Percentiles rank a stretch among this genome's conserved stretches.
These are phyloP conservation scores for Rhodotorula graminis DNA, from an alignment of 768 basidiomycete genomes.

Conservation along the genomic window DNA sequence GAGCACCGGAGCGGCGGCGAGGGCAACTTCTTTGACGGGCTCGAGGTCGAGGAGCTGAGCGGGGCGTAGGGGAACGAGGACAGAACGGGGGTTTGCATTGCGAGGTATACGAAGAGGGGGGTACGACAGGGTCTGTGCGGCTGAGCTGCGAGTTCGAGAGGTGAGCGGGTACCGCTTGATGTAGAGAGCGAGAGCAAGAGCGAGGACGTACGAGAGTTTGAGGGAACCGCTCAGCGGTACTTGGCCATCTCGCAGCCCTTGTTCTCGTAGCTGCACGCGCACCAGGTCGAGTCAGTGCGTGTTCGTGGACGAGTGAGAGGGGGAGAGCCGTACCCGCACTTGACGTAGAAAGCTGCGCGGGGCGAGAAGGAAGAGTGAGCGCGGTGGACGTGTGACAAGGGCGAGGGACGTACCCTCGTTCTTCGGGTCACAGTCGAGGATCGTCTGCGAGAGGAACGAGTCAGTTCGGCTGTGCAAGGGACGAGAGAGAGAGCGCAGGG, in stretches of 20 bases:
- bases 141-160: background rate
- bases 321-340: constrained; percentile 65
- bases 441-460: constrained; percentile 55
- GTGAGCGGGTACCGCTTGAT: background rate
- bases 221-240: constrained; percentile 29
- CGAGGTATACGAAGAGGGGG: background rate
- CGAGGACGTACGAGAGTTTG: background rate
- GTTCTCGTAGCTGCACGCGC: constrained; percentile 53
- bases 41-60: constrained; percentile 16
- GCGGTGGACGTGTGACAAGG: background rate
- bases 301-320: background rate
- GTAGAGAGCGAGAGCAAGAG: background rate
- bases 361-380: background rate
- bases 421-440: constrained; percentile 83
- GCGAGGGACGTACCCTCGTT: constrained; percentile 72
- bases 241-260: constrained; percentile 88
- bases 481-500: background rate
- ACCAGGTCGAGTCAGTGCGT: background rate
- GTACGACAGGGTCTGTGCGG: background rate
- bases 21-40: constrained; percentile 27
- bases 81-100: background rate
- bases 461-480: background rate
- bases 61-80: too few species aligned
- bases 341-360: constrained; percentile 81
- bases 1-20: constrained; percentile 21